Percentiles rank a stretch among this genome's conserved stretches.
Conservation (phyloP, 1,284 basidiomycete genomes). For the Puccinia hordei region DNA sequence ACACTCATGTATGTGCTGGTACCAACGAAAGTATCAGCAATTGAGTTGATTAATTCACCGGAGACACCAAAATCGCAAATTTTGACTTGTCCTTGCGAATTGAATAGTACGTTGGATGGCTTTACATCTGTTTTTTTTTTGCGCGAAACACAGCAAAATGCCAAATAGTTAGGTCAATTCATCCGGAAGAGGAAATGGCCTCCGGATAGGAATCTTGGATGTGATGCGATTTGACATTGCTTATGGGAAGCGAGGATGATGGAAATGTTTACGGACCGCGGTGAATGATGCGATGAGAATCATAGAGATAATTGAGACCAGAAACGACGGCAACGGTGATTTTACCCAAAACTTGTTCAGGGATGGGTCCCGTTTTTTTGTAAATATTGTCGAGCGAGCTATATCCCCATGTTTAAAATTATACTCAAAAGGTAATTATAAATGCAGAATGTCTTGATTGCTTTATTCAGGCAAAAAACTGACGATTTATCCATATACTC, state of each 20-base stretch:
- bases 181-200: not conserved
- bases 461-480: slow-evolving; percentile 51
- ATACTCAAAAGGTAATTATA: not conserved
- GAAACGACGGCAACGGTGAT: slow-evolving; percentile 90
- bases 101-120: slow-evolving; percentile 94
- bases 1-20: slow-evolving; percentile 99
- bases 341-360: slow-evolving; percentile 83
- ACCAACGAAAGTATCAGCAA: slow-evolving; percentile 97
- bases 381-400: slow-evolving; percentile 84
- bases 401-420: not conserved
- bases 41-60: slow-evolving; percentile 96
- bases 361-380: slow-evolving; percentile 85
- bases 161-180: not conserved
- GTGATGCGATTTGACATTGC: not conserved
- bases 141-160: not conserved
- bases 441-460: not conserved
- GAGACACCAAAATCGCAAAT: slow-evolving; percentile 99
- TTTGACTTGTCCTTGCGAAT: slow-evolving; percentile 91
- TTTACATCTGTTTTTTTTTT: slow-evolving; percentile 77
- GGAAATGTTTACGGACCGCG: slow-evolving; percentile 67
- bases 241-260: not conserved
- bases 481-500: slow-evolving; percentile 82
- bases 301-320: slow-evolving; percentile 96
- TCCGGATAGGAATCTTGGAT: not conserved
- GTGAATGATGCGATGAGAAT: slow-evolving; percentile 98